Base-by-base conservation (phyloP, 169 alveolate genomes). In the Plasmodium berghei region DNA sequence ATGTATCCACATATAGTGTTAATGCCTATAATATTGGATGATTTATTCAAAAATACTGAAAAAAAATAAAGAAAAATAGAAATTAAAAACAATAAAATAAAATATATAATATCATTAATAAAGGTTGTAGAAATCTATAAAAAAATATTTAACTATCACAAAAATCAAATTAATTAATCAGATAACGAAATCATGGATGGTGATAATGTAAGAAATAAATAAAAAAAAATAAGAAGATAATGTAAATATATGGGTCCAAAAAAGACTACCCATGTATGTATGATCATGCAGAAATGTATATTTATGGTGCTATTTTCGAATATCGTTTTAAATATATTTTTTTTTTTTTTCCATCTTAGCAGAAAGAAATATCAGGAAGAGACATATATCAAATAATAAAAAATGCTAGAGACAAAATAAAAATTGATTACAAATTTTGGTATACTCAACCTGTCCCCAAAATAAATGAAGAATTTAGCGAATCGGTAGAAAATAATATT, bases 381-480 rank as follows among this genome's bases (percentile, higher is more conserved):
- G 77, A 75, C 18, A 63, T 75, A 28, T 75, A 75, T 58, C 77
- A 75, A 48, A 42, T 75, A 64, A 75, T 75, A 22, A 75, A 66
- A 64, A 75, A 75, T 62, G 89, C 89, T 16, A 62, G 64, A 58
- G 83, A 54, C 9, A 88, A 73, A 18, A 70, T 72, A 42, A 61
- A 92, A 48, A 69, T 49, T 45, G 94, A 88, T 63, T 99, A 97
- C 92, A 93, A 95, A 61, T 98, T 98, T 94, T 98, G 99, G 99
- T 94, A 97, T 87, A 97, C 99, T 0, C 98, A 98, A 86, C 99
- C 99, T 61, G 99, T 98, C 42, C 97, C 98, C n/a, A 93, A 96
- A 83, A 92, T 95, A 42, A 72, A 93, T 62, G 97, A 96, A 16
- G 95, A 94, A n/a, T 87, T 91, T 22, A 73, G 72, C 26, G 87